Conservation (phyloP, 2,329 filamentous ascomycete genomes). For the Neonectria faginata region DNA sequence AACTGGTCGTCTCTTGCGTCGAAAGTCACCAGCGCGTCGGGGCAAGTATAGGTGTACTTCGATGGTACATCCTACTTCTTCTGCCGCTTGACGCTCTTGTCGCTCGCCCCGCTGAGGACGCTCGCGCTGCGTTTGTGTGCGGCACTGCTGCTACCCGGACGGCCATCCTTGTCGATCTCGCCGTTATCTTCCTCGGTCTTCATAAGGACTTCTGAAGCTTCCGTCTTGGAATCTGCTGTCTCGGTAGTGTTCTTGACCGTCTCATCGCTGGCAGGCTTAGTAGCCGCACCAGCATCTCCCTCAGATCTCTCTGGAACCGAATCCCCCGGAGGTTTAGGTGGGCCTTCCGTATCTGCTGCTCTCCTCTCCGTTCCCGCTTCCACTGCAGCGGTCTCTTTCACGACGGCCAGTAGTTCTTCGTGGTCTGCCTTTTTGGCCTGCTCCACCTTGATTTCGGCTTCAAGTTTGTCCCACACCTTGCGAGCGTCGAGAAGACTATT, state of each 20-base stretch:
- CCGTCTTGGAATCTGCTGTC: constrained; percentile 24
- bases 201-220: constrained; percentile 15
- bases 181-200: constrained; percentile 37
- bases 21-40: constrained; percentile 32
- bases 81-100: constrained; percentile 69
- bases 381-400: constrained; percentile 28
- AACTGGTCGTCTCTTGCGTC: constrained; percentile 20
- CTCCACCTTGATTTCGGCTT: constrained; percentile 74
- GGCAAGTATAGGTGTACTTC: constrained; percentile 40
- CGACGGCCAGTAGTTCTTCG: constrained; percentile 52
- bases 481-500: constrained; percentile 76
- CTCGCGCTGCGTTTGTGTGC: constrained; percentile 84
- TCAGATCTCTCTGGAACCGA: constrained; percentile 27
- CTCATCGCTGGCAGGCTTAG: constrained; percentile 34
- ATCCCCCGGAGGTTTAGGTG: too few species aligned
- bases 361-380: constrained; percentile 30
- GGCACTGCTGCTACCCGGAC: constrained; percentile 55
- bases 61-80: constrained; percentile 58
- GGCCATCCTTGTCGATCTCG: constrained; percentile 46
- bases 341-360: too few species aligned
- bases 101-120: constrained; percentile 77
- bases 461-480: constrained; percentile 81
- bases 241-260: constrained; percentile 30
- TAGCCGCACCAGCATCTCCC: constrained; percentile 36
- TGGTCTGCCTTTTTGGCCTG: constrained; percentile 67